Percentiles rank a stretch among this genome's conserved stretches.
Conservation (phyloP, 2,329 filamentous ascomycete genomes). For the Dryadomyces quercus-mongolicae region DNA sequence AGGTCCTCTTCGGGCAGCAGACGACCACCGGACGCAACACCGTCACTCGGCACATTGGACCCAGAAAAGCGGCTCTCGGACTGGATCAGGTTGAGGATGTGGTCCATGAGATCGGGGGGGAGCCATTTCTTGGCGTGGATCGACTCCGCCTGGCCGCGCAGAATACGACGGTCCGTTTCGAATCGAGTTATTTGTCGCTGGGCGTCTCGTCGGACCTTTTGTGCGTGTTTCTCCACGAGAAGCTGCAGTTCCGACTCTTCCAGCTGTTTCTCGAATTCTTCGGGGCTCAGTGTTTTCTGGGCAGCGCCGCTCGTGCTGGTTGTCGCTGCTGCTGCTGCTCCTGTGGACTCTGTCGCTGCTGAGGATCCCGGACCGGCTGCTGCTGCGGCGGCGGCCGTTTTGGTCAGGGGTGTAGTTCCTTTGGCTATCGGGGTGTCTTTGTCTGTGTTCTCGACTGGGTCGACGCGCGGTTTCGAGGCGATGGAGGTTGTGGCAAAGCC, state of each 20-base stretch:
- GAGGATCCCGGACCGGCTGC: not conserved
- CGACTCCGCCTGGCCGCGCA: slow-evolving; percentile 65
- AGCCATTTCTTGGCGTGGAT: slow-evolving; percentile 70
- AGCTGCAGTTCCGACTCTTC: slow-evolving; percentile 84
- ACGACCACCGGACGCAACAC: slow-evolving; percentile 29
- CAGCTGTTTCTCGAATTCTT: slow-evolving; percentile 81
- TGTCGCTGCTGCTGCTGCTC: slow-evolving; percentile 5
- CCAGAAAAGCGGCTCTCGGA: slow-evolving; percentile 49
- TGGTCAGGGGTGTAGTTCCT: slow-evolving; percentile 11
- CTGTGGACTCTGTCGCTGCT: not conserved
- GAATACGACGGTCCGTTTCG: slow-evolving; percentile 73
- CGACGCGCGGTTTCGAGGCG: slow-evolving; percentile 66
- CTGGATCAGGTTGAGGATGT: slow-evolving; percentile 61
- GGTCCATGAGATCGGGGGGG: slow-evolving; percentile 63
- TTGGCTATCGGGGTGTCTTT: slow-evolving; percentile 17
- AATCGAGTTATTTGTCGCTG: slow-evolving; percentile 64
- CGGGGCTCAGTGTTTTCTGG: slow-evolving; percentile 57
- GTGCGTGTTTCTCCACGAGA: slow-evolving; percentile 71
- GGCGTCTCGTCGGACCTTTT: slow-evolving; percentile 69
- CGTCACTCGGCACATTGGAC: slow-evolving; percentile 36
- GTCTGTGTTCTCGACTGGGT: slow-evolving; percentile 23
- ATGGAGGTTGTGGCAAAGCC: slow-evolving; percentile 91
- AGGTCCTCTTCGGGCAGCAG: slow-evolving; percentile 64
- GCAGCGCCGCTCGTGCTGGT: slow-evolving; percentile 9
- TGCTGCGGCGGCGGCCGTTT: not conserved